Evolutionary conservation across 2,329 filamentous ascomycete genomes (phyloP).

Genomic region (Fusarium veterinarium): DNA sequence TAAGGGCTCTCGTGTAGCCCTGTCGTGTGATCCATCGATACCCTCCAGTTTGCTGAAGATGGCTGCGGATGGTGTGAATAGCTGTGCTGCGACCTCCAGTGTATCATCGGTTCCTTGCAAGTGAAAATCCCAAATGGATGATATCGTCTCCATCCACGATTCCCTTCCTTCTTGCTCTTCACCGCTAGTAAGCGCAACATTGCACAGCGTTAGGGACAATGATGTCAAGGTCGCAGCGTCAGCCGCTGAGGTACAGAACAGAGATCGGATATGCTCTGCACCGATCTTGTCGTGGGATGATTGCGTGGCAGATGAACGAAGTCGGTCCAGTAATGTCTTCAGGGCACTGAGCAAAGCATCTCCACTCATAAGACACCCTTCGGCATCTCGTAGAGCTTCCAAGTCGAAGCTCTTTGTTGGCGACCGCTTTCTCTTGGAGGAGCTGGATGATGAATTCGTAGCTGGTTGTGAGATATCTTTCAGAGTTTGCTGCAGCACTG

Average conservation of each 20-base stretch:
- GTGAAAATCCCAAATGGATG: conserved; percentile 65
- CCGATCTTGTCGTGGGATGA: conserved; percentile 62
- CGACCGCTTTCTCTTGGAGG: conserved; percentile 61
- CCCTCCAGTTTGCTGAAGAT: conserved; percentile 57
- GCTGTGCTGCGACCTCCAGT: conserved; percentile 59
- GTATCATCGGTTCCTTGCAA: conserved; percentile 61
- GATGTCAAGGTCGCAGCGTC: conserved; percentile 60
- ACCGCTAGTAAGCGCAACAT: conserved; percentile 50
- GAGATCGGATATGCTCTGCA: conserved; percentile 67
- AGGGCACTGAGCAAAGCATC: conserved; percentile 62
- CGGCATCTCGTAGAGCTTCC: conserved; percentile 52
- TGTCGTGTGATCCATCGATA: conserved; percentile 35
- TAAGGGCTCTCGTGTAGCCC: conserved; percentile 16
- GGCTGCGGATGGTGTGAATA: conserved; percentile 54
- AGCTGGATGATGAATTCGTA: conserved; percentile 41
- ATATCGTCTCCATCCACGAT: conserved; percentile 61
- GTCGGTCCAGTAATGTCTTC: conserved; percentile 58
- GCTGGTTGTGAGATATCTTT: conserved; percentile 63
- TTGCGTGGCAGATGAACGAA: conserved; percentile 50
- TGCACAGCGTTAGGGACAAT: conserved; percentile 60
- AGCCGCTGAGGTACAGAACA: conserved; percentile 62
- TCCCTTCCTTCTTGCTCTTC: conserved; percentile 53
- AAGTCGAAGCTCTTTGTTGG: conserved; percentile 53
- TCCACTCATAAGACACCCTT: conserved; percentile 59
- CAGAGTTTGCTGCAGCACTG: conserved; percentile 73